Evolutionary conservation across 257 asterid species (phyloP).

Genomic region (Nicotiana otophora): DNA sequence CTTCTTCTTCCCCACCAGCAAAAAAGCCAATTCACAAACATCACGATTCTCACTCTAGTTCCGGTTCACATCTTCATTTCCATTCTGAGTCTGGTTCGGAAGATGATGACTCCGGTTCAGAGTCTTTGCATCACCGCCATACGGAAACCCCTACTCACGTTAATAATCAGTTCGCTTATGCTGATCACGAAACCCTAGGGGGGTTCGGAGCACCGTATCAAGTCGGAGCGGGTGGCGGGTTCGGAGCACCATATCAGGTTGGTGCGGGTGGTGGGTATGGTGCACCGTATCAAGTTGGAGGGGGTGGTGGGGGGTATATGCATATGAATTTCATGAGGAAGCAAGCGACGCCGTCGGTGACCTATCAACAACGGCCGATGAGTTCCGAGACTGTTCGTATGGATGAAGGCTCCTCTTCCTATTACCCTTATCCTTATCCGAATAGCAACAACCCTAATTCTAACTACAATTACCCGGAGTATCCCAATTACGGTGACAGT

Average conservation of each 20-base stretch:
- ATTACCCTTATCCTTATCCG: slow-evolving; percentile 27
- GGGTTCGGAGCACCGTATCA: neutral
- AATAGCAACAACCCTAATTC: slow-evolving; percentile 20
- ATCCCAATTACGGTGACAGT: slow-evolving; percentile 41
- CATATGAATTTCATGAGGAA: slow-evolving; percentile 67
- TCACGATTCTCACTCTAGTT: slow-evolving; percentile 48
- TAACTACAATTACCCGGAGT: slow-evolving; percentile 16
- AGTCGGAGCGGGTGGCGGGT: neutral
- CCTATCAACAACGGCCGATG: slow-evolving; percentile 70
- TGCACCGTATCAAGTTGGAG: slow-evolving; percentile 2
- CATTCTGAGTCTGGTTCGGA: slow-evolving; percentile 40
- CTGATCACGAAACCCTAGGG: neutral
- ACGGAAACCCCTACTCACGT: neutral
- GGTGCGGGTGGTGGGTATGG: neutral
- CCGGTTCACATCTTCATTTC: slow-evolving; percentile 80
- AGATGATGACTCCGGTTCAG: slow-evolving; percentile 45
- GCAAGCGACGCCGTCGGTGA: slow-evolving; percentile 60
- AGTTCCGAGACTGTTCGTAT: slow-evolving; percentile 53
- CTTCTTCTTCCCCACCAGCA: slow-evolving; percentile 24
- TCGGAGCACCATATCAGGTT: neutral
- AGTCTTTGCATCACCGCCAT: slow-evolving; percentile 42
- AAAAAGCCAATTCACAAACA: slow-evolving; percentile 24
- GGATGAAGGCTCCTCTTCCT: slow-evolving; percentile 64
- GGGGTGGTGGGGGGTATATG: slow-evolving; percentile 40
- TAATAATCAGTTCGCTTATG: slow-evolving; percentile 15